Base-by-base conservation (phyloP, 2,329 filamentous ascomycete species). In the Pseudopithomyces chartarum region DNA sequence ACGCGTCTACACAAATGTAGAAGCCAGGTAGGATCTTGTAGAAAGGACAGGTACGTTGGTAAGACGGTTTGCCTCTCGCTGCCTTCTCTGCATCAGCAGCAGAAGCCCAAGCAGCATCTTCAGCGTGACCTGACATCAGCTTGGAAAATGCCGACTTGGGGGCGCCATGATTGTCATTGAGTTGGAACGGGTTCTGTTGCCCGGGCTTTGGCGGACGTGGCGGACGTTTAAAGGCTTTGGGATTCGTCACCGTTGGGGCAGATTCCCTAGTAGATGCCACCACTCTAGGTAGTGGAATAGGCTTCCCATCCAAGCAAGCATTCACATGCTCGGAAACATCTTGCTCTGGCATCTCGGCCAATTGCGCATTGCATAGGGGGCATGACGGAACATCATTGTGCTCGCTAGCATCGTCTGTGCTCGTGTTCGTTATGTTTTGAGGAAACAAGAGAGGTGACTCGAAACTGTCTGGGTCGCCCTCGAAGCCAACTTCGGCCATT, bases 21-120 rank as follows among this genome's bases (percentile, higher is more conserved):
- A 97, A 90, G 0, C 92, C 92, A 0, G 94, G 93, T 78, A 99
- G 88, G 61, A 98, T 97, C 76, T 99, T 99, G 81, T 99, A 99
- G 69, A 99, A 99, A 0, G 95, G 95, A 70, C 95, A 99, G 0
- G 92, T 97, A 47, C 95, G 86, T 69, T 94, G 85, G 68, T 94
- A 95, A 0, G 93, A 89, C 17, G 90, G 91, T 70, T 92, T 95
- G 20, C 95, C 94, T 39, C 91, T 85, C 2, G 92, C 88, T 1
- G 90, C 85, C 26, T 85, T 80, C 72, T 97, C 92, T 1, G 90
- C 83, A 1, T 91, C 90, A 0, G 94, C 92, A 12, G 95, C 95
- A 34, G 85, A 87, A 1, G 90, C 88, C 95, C 95, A 99, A 1
- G 95, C 95, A 1, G 87, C 84, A 72, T 96, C 90, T 78, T 99